Base-by-base conservation (phyloP, 129 eudicot genomes). In the Chrysanthemum lavandulifolium region DNA sequence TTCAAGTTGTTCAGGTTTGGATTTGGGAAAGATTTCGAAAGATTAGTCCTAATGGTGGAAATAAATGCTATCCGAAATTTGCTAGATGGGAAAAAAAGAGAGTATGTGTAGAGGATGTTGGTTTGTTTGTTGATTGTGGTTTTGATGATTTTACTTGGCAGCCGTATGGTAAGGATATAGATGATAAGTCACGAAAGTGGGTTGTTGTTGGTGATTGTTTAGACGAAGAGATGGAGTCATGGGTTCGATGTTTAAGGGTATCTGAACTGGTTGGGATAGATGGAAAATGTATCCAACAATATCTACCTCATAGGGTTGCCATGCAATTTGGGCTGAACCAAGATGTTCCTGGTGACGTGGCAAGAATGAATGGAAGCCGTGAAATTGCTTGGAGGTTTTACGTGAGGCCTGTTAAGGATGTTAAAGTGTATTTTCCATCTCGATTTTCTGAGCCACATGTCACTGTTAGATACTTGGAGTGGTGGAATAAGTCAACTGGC, bases 241-340 rank as follows among this genome's bases (percentile, higher is more conserved):
- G 77, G 40, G 58, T 45, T 61, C 78, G 83, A 16, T 85, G 82
- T 65, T 69, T 88, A 49, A 75, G 88, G 71, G 78, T 49, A 11
- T 74, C 78, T 66, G 78, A 84, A 57, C 68, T 87, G 27, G 86
- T 80, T 33, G 95, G 95, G 54, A 16, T 83, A 10, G 83, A 76
- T n/a, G 33, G 52, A 54, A 69, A 6, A 1, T 74, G 65, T 11
- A 57, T 68, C n/a, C 86, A 88, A 57, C 78, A 69, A 36, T 88
- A 88, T 27, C 73, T 68, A n/a, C 95, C 95, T 5, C 88, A 88
- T 76, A 63, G 95, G 47, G 88, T 85, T 3, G 86, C 95, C 5
- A 83, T 83, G 91, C 95, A 88, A 31, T 88, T 88, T 83, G 95
- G 95, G 0, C 50, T 68, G 40, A 88, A 88, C 72, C 95, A 88